Conservation (phyloP, 2,329 filamentous ascomycete genomes). For the Xylaria sp. region DNA sequence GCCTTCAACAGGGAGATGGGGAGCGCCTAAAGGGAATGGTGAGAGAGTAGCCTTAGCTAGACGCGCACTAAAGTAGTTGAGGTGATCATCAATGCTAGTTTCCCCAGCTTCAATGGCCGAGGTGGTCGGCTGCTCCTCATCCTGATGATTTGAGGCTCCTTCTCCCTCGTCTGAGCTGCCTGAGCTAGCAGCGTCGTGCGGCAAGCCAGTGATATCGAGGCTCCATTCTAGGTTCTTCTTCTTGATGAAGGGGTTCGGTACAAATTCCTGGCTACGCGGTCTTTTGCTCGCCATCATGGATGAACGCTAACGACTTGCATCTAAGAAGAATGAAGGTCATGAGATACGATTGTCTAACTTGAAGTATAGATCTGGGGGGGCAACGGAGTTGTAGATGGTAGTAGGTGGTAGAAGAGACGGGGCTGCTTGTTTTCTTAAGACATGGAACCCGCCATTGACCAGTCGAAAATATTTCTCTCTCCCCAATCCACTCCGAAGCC, state of each 20-base stretch:
- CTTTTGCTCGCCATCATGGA: slow-evolving; percentile 41
- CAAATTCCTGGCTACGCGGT: slow-evolving; percentile 42
- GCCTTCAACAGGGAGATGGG: slow-evolving; percentile 43
- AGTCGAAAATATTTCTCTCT: too few relatives aligned
- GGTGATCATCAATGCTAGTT: slow-evolving; percentile 46
- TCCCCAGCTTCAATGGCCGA: slow-evolving; percentile 50
- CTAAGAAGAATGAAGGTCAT: too few relatives aligned
- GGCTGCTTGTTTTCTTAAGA: too few relatives aligned
- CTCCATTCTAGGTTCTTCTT: slow-evolving; percentile 53
- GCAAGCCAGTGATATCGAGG: slow-evolving; percentile 36
- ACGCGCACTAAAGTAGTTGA: slow-evolving; percentile 45
- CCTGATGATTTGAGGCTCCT: slow-evolving; percentile 3
- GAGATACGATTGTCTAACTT: too few relatives aligned
- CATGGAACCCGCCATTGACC: too few relatives aligned
- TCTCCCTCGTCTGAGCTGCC: slow-evolving; percentile 23
- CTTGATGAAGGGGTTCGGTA: slow-evolving; percentile 55
- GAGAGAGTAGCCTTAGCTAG: slow-evolving; percentile 40
- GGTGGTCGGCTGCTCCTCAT: slow-evolving; percentile 34
- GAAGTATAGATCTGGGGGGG: too few relatives aligned
- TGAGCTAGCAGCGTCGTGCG: slow-evolving; percentile 20
- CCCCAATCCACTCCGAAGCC: too few relatives aligned
- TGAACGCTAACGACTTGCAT: background rate
- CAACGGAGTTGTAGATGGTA: too few relatives aligned
- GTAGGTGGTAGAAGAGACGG: too few relatives aligned
- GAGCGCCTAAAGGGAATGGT: slow-evolving; percentile 31